Conservation (phyloP, 2,329 filamentous ascomycete species). For the Dryadomyces quercus-mongolicae region DNA sequence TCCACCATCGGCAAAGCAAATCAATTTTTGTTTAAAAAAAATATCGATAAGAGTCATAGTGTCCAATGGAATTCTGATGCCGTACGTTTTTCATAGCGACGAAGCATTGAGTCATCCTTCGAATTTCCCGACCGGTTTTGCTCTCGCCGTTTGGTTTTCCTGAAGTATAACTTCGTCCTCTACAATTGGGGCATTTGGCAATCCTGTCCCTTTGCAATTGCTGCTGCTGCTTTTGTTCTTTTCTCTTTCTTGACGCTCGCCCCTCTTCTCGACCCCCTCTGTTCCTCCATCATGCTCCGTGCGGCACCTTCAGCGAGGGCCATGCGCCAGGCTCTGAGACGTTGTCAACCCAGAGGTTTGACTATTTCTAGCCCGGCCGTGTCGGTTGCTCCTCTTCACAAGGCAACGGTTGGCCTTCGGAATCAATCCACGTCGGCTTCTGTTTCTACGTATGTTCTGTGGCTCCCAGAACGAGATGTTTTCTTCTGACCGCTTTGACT, state of each 20-base stretch:
- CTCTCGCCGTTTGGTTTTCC: not conserved
- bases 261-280: not conserved
- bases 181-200: not conserved
- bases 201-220: not conserved
- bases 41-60: not conserved
- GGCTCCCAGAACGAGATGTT: constrained; percentile 12
- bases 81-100: not conserved
- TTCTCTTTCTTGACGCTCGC: not conserved
- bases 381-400: not conserved
- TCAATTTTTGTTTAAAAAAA: not conserved
- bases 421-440: constrained; percentile 1
- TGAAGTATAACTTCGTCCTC: too few relatives aligned
- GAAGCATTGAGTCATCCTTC: constrained; percentile 16
- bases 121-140: constrained; percentile 21
- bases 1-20: constrained; percentile 1
- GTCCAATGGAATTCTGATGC: not conserved
- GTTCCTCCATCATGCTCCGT: constrained; percentile 1
- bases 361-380: not conserved
- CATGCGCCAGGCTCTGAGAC: not conserved
- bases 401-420: not conserved
- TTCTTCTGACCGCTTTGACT: constrained; percentile 1
- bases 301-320: not conserved
- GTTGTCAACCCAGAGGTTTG: not conserved
- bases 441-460: not conserved
- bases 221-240: not conserved